Evolutionary conservation across 768 basidiomycete genomes (phyloP), one percentile per base, ranked within the genome.

Genomic region (Tubosaeta brunneosetosa): DNA sequence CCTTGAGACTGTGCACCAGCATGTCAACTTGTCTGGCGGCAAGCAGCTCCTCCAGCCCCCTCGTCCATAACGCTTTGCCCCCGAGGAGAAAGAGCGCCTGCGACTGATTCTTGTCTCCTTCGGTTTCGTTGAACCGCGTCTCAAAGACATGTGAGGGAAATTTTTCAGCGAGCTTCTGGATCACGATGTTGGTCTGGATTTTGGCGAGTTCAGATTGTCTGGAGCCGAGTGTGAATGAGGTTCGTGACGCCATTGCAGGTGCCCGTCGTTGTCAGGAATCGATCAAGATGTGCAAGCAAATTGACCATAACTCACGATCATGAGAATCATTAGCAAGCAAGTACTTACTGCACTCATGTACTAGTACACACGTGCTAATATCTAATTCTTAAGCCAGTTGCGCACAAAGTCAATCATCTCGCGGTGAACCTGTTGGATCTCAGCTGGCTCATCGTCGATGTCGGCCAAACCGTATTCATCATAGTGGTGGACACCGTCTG

Each of bases 1-100:
- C 97, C 69, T 99, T 99, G 61, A 91, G 75, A 33, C 81, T 84
- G 71, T 99, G 95, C 17, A 98, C 84, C 61, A 99, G 82, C 78
- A 97, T 84, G 67, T 99, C 97, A 45, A 94, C 87, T 12, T 77
- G 73, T 29, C 78, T 72, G 41, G 84, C 77, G 50, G 82, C 77
- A 55, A 99, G 73, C 41, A 84, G 85, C 17, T 89, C 87, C 66
- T 99, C 97, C 49, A 99, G 83, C 61, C 97, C 95, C 61, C 92
- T 90, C 34, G 97, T 99, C 97, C 97, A 99, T 27, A 97, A 71
- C 0, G 88, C 80, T 66, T 91, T 92, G n/a, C 91, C 92, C 36
- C 93, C 93, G 14, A 97, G 73, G 9, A 94, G 77, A 70, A 94
- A 94, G 16, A 97, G 75, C n/a, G 83, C 81, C 58, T 91, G 86